A percentile compares a stretch with the other conserved stretches of the same genome.
These are phyloP conservation scores for Cordia subcordata DNA, from an alignment of 257 asterid genomes.

Conservation along the genomic window DNA sequence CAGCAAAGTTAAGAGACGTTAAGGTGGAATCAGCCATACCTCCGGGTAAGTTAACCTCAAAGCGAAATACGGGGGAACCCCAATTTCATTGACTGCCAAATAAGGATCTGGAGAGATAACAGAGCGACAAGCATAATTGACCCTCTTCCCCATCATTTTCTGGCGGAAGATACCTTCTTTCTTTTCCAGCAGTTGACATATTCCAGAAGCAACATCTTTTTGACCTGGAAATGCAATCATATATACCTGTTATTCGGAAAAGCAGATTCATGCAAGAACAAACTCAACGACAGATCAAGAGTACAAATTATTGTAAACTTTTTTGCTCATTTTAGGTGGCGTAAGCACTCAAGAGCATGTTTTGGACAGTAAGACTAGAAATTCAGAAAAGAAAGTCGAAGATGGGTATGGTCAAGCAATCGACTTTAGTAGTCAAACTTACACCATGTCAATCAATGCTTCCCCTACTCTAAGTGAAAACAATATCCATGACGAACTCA, in stretches of 20 bases:
- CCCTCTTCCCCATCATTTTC: slow-evolving; percentile 99
- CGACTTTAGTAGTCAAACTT: too few species aligned
- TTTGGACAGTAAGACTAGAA: too few species aligned
- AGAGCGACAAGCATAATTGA: slow-evolving; percentile 91
- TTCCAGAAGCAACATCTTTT: slow-evolving; percentile 52
- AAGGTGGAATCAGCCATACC: slow-evolving; percentile 35
- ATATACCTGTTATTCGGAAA: slow-evolving; percentile 10
- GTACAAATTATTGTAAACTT: background rate
- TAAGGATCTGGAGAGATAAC: slow-evolving; percentile 98
- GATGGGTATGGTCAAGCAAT: too few species aligned
- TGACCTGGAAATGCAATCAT: slow-evolving; percentile 50
- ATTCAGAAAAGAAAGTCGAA: too few species aligned
- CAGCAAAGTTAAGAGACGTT: background rate
- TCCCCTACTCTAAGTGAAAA: too few species aligned
- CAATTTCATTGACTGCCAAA: slow-evolving; percentile 91
- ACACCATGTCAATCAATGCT: too few species aligned
- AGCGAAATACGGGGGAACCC: slow-evolving; percentile 95
- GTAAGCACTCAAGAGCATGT: too few species aligned
- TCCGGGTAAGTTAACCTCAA: slow-evolving; percentile 86
- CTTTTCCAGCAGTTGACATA: slow-evolving; percentile 84
- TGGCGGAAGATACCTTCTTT: slow-evolving; percentile 97
- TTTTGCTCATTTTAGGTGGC: background rate
- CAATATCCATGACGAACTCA: too few species aligned
- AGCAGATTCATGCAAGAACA: background rate
- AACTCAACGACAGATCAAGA: background rate